Evolutionary conservation across 2,329 filamentous ascomycete species (phyloP), one percentile per base, ranked within the genome.

Genomic region (Bipolaris gigantea): DNA sequence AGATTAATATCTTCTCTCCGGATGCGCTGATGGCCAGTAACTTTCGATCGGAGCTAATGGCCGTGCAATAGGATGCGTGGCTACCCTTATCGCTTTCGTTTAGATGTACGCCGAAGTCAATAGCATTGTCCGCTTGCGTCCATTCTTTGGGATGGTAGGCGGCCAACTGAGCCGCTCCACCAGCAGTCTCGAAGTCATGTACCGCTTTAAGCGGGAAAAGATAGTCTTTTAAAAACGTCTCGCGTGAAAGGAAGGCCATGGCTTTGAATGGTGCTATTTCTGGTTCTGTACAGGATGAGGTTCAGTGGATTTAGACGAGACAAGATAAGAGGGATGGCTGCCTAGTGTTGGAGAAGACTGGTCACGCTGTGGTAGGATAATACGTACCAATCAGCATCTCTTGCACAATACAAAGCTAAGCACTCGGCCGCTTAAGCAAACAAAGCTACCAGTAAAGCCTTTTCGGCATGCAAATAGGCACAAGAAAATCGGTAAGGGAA

Each of bases 391-490:
- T 40, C 38, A 25, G 21, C 21, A n/a, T n/a, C 13, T 18, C 23
- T 39, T 39, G 7, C 36, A 23, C 36, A 10, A 39, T 23, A 21
- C 19, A 23, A 25, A 40, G 21, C 38, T 25, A 40, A 25, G 21
- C 38, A 23, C 18, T 18, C 21, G 21, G n/a, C 13, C 13, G 11
- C n/a, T 3, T 3, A 16, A 25, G 38, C 10, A 38, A 9, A 38
- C 35, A 11, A 19, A 38, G 9, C 21, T 25, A n/a, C 23, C 38
- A 40, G 9, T 15, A 25, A 4, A 13, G 21, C 13, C 23, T n/a
- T 50, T 40, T 71, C 15, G 2, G 8, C 16, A 32, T 33, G 27
- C 11, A 32, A 18, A 16, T 11, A 2, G n/a, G 8, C 13, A 9
- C 15, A n/a, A 43, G 23, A 30, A 34, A 35, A 25, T 2, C 23